Percentiles rank a stretch among this genome's conserved stretches.
Conservation (phyloP, 208 protist species). For the Leishmania martiniquensis region DNA sequence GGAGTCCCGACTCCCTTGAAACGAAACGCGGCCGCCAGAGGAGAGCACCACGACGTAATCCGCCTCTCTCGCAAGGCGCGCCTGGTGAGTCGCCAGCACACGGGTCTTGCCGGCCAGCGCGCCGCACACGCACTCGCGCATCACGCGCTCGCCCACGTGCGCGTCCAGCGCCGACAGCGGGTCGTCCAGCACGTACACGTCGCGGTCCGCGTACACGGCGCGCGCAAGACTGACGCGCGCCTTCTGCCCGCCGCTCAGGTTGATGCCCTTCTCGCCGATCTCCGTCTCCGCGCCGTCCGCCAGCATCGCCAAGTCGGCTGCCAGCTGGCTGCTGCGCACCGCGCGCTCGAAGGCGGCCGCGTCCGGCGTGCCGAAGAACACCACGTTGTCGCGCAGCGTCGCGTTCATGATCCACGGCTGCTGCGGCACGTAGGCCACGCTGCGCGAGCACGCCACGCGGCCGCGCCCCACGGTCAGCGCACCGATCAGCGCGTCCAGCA, state of each 20-base stretch:
- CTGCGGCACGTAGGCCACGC: conserved; percentile 92
- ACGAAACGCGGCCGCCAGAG: conserved; percentile 45
- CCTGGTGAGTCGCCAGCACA: conserved; percentile 94
- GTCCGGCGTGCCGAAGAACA: conserved; percentile 84
- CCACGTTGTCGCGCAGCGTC: conserved; percentile 95
- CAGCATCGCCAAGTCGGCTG: conserved; percentile 82
- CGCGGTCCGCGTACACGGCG: conserved; percentile 84
- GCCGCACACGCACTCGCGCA: conserved; percentile 39
- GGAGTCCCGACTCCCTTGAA: conserved; percentile 25
- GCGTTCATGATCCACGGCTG: conserved; percentile 94
- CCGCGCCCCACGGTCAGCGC: background rate
- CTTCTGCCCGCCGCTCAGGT: conserved; percentile 91
- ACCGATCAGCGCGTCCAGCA: conserved; percentile 33
- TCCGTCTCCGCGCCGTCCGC: conserved; percentile 89
- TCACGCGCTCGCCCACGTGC: conserved; percentile 69
- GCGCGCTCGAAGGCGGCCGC: conserved; percentile 40
- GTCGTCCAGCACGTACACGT: conserved; percentile 93
- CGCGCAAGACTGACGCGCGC: conserved; percentile 85
- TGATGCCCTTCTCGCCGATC: conserved; percentile 90
- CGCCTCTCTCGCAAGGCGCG: conserved; percentile 93
- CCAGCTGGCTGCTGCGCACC: conserved; percentile 74
- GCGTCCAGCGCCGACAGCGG: conserved; percentile 90
- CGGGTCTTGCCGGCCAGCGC: conserved; percentile 62
- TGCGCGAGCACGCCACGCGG: conserved; percentile 1
- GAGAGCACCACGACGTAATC: conserved; percentile 85